Conservation (phyloP, 306 rosid species). For the Adenanthera pavonina region DNA sequence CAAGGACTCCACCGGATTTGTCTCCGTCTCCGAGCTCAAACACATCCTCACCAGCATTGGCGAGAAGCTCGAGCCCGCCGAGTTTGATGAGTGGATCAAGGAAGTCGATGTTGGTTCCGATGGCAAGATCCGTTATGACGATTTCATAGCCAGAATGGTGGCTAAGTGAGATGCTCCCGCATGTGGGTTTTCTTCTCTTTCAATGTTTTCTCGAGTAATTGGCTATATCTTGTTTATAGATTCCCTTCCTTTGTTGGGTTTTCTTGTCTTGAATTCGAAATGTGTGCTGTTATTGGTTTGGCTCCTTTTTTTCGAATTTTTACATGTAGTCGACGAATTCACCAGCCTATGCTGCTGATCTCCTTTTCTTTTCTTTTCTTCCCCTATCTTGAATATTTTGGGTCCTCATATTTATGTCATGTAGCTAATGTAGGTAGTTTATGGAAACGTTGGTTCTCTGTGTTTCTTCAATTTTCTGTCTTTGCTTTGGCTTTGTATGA, state of each 20-base stretch:
- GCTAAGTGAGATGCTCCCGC: conserved; percentile 68
- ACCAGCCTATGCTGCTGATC: conserved; percentile 23
- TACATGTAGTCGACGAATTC: conserved; percentile 38
- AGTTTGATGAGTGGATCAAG: conserved; percentile 83
- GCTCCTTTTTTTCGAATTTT: not conserved
- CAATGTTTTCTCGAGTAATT: conserved; percentile 38
- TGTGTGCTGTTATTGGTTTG: conserved; percentile 38
- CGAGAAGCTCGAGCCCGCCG: conserved; percentile 78
- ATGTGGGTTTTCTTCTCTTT: conserved; percentile 35
- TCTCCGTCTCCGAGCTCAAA: conserved; percentile 78
- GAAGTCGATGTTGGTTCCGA: conserved; percentile 79
- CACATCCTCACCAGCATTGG: conserved; percentile 85
- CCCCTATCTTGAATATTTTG: not conserved
- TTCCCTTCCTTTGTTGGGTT: conserved; percentile 4
- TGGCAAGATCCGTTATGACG: conserved; percentile 96
- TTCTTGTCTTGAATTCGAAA: conserved; percentile 41
- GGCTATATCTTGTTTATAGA: conserved; percentile 22
- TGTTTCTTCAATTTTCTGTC: conserved; percentile 10
- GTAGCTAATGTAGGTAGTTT: conserved; percentile 50
- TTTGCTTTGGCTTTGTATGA: conserved; percentile 34
- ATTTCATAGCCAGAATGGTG: conserved; percentile 94
- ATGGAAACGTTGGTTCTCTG: conserved; percentile 30
- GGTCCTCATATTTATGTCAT: conserved; percentile 33
- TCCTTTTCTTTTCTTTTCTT: not conserved
- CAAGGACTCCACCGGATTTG: conserved; percentile 71